Percentiles rank a stretch among this genome's conserved stretches.
Evolutionary conservation across 2,329 filamentous ascomycete species (phyloP).

Genomic region (Neophaeococcomyces mojaviensis): DNA sequence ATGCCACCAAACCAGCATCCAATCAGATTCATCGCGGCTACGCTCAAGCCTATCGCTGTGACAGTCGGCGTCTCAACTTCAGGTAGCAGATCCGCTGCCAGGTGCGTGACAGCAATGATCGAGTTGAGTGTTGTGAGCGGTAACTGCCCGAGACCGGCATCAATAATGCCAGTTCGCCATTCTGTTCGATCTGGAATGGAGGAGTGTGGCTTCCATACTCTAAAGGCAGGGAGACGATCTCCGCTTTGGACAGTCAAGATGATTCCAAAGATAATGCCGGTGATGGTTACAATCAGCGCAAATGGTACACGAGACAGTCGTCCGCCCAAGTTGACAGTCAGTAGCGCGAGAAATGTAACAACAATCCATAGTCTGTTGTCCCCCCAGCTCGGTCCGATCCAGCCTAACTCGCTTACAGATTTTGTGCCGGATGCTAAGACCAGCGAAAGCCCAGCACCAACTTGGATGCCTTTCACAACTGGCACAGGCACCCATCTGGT

Average conservation of each 20-base stretch:
- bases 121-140: slow-evolving; percentile 90
- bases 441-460: slow-evolving; percentile 80
- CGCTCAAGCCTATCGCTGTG: slow-evolving; percentile 71
- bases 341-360: slow-evolving; percentile 63
- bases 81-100: slow-evolving; percentile 71
- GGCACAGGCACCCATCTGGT: slow-evolving; percentile 71
- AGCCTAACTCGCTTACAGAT: slow-evolving; percentile 61
- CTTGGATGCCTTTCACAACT: slow-evolving; percentile 89
- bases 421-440: slow-evolving; percentile 66
- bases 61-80: slow-evolving; percentile 60
- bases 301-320: slow-evolving; percentile 56
- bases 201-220: slow-evolving; percentile 53
- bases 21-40: slow-evolving; percentile 73
- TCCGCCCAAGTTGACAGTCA: slow-evolving; percentile 57
- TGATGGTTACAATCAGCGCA: slow-evolving; percentile 62
- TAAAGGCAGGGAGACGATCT: slow-evolving; percentile 40
- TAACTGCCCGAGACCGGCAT: slow-evolving; percentile 74
- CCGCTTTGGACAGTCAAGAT: slow-evolving; percentile 25
- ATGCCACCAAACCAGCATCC: slow-evolving; percentile 90
- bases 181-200: slow-evolving; percentile 39
- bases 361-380: slow-evolving; percentile 76
- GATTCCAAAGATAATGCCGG: slow-evolving; percentile 61
- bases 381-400: slow-evolving; percentile 57
- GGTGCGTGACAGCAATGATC: slow-evolving; percentile 74
- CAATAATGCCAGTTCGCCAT: slow-evolving; percentile 50